Conservation (phyloP, 108 stramenopile genomes). For the Discostella stelligeroides region DNA sequence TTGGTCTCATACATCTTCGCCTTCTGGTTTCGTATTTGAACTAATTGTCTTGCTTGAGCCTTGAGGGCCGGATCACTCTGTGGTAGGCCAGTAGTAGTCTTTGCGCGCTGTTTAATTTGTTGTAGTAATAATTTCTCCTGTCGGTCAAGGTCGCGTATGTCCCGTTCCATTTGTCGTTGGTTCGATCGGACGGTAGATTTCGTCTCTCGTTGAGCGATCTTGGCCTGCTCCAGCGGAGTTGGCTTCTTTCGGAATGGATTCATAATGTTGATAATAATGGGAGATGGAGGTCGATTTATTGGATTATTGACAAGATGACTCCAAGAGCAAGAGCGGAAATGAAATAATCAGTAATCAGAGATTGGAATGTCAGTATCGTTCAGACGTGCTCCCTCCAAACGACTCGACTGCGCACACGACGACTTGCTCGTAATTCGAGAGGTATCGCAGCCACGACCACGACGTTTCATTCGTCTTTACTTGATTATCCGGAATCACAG, state of each 20-base stretch:
- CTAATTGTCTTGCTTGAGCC: constrained; percentile 73
- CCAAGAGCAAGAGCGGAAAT: no score
- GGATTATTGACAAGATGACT: no score
- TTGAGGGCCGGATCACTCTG: constrained; percentile 65
- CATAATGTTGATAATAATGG: constrained; percentile 23
- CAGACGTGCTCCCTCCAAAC: no score
- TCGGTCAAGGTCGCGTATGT: constrained; percentile 80
- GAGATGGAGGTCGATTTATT: no score
- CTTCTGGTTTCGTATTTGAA: constrained; percentile 70
- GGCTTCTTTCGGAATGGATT: constrained; percentile 54
- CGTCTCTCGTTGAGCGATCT: constrained; percentile 73
- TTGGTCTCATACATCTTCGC: constrained; percentile 67
- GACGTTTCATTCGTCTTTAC: no score
- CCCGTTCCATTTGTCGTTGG: constrained; percentile 84
- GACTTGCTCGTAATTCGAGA: no score
- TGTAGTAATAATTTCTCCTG: constrained; percentile 70
- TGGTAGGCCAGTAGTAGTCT: constrained; percentile 39
- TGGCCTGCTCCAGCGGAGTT: constrained; percentile 72
- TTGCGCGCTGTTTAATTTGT: constrained; percentile 81
- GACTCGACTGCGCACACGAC: no score
- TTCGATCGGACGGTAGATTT: constrained; percentile 62
- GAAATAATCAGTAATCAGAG: no score
- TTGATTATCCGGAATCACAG: no score
- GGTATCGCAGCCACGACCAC: no score
- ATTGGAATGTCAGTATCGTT: no score